Base-by-base conservation (phyloP, 2,329 filamentous ascomycete genomes). In the Apiospora sp. region DNA sequence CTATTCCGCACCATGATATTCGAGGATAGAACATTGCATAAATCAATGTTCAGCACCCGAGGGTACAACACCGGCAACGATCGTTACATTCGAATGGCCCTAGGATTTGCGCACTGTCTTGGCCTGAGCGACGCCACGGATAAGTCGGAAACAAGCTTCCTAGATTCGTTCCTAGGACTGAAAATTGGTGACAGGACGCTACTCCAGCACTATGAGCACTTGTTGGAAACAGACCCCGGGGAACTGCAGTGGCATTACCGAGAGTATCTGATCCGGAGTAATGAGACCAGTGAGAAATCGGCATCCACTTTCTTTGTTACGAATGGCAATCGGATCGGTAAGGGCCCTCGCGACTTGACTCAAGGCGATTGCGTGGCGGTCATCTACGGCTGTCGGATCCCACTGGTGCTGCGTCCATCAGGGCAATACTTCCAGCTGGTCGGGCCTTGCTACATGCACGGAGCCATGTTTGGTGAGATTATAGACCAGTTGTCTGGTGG, bases 401-500 rank as follows among this genome's bases (percentile, higher is more conserved):
- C 69, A 7, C 6, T 71, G 27, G 51, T 71, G 7, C 3, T 71
- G 37, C 69, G 69, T 22, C 49, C 51, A 2, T 27, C 5, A 8
- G 19, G 69, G 22, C 5, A 6, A 5, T 19, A 19, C 1, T 46
- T n/a, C 22, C 49, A 46, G 30, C 51, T 71, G 5, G 69, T 71
- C 8, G 69, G 69, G 22, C 69, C 69, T 24, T 71, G 69, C 69
- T 71, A 64, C 24, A 19, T 71, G 3, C 6, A 61, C 49, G 69
- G 51, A 13, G 19, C 43, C n/a, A 71, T 71, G 69, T 12, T 61
- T 30, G 69, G 69, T 10, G 69, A 71, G 37, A 19, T 51, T 6
- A 19, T 70, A 2, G 4, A 54, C 1, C 13, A 46, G n/a, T 22
- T 54, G 16, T 16, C 12, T 4, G 12, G 12, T n/a, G 19, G 1